Base-by-base conservation (phyloP, 306 rosid genomes). In the Luffa aegyptiaca region DNA sequence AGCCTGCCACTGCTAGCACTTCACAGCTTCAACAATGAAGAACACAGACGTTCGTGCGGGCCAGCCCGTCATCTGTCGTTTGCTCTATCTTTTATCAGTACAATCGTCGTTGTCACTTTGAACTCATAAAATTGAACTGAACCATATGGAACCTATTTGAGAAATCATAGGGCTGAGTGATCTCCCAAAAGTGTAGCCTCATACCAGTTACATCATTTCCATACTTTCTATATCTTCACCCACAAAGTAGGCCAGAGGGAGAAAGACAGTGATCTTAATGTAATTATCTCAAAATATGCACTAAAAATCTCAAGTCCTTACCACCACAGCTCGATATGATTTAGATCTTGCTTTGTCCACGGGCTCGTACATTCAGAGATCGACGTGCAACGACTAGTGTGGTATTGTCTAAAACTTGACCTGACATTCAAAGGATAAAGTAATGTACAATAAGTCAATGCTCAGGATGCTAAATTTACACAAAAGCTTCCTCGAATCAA, bases 71-170 rank as follows among this genome's bases (percentile, higher is more conserved):
- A 14, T 69, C 53, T 68, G 75, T 41, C 51, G 2, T 46, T 59
- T 73, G 77, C 42, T 72, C 61, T 49, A 31, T 49, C 44, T 73
- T 48, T 49, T 74, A 74, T 35, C 62, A 31, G 45, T 73, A 73
- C 78, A 49, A 71, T 31, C 26, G 77, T 45, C 42, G 39, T 26
- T 39, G n/a, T 46, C 77, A 26, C 58, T 46, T 72, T 72, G 42
- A 72, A 72, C 77, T 46, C 75, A 48, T 46, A 72, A 72, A 72
- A 72, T 33, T 74, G 31, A 51, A 51, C 61, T 35, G 62, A 51
- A 49, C 78, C 45, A 51, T 48, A 74, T 9, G 61, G 78, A 74
- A 74, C 78, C 78, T 74, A 75, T 75, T 51, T 53, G 52, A 75
- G 79, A 75, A 75, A 75, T 35, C 49, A 18, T 75, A 75, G 48